Percentiles rank a stretch among this genome's conserved stretches.
Conservation (phyloP, 257 asterid species). For the Eucommia ulmoides region DNA sequence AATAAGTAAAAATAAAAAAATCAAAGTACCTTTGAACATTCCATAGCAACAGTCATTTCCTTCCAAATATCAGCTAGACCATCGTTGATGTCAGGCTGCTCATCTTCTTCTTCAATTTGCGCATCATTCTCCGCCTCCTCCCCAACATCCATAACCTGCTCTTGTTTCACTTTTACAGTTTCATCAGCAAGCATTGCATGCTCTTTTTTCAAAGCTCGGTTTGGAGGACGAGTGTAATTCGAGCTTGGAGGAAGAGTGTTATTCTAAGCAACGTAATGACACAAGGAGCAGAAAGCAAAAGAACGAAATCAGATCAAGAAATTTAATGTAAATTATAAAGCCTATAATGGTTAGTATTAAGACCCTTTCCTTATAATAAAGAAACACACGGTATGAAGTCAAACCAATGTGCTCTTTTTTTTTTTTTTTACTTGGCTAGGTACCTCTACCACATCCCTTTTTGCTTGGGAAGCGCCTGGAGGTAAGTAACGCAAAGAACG, state of each 20-base stretch:
- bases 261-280: no score
- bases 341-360: no score
- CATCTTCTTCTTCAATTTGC: conserved; percentile 31
- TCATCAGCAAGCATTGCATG: conserved; percentile 15
- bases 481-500: no score
- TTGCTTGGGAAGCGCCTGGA: no score
- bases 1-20: conserved; percentile 1
- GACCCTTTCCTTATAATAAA: no score
- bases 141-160: conserved; percentile 53
- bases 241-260: no score
- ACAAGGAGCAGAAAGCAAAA: background rate
- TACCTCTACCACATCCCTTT: no score
- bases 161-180: conserved; percentile 13
- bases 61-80: conserved; percentile 80
- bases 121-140: conserved; percentile 44
- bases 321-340: no score
- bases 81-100: conserved; percentile 35
- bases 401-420: no score
- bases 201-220: conserved; percentile 15
- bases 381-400: no score
- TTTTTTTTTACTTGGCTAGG: no score
- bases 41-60: conserved; percentile 63
- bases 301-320: background rate
- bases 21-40: conserved; percentile 70
- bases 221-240: no score